These are phyloP conservation scores for Dendrothele bispora DNA, from an alignment of 768 basidiomycete genomes.

Conservation along the genomic window DNA sequence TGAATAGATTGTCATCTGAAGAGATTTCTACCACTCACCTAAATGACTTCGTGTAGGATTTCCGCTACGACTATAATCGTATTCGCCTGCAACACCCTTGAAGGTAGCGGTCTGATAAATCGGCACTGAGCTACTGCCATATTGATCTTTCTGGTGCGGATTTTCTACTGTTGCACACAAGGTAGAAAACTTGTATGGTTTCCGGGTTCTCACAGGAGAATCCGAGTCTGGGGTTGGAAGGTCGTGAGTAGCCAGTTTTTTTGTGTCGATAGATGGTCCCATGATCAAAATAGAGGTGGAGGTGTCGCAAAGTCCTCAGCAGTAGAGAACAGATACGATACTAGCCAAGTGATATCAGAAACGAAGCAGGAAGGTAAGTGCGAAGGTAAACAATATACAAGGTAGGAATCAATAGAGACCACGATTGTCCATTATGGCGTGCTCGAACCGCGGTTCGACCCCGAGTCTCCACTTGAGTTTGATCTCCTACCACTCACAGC, in stretches of 20 bases:
- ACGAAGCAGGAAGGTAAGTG: slow-evolving; percentile 4
- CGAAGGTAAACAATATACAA: slow-evolving; percentile 6
- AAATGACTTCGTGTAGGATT: slow-evolving; percentile 96
- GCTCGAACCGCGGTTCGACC: too few relatives aligned
- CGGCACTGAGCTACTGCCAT: slow-evolving; percentile 90
- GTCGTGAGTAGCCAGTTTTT: slow-evolving; percentile 42
- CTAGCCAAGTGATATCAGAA: slow-evolving; percentile 8
- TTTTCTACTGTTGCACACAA: slow-evolving; percentile 91
- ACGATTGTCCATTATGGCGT: slow-evolving; percentile 23
- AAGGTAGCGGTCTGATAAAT: slow-evolving; percentile 99
- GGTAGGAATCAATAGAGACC: slow-evolving; percentile 8
- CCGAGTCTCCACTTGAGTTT: too few relatives aligned
- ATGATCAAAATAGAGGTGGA: slow-evolving; percentile 21
- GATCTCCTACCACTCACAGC: background rate
- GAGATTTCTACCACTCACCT: slow-evolving; percentile 55
- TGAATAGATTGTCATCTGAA: too few relatives aligned
- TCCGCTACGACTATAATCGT: slow-evolving; percentile 93
- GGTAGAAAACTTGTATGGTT: slow-evolving; percentile 87
- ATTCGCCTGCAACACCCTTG: slow-evolving; percentile 88
- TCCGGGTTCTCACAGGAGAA: slow-evolving; percentile 63
- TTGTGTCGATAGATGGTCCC: slow-evolving; percentile 38
- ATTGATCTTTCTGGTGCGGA: slow-evolving; percentile 91
- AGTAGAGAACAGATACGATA: background rate
- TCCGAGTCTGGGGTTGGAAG: slow-evolving; percentile 84
- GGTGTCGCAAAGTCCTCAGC: slow-evolving; percentile 5